phyloP scores from a whole-genome alignment of 192 early-diverging fungal species.

The Mortierella hygrophila region DNA sequence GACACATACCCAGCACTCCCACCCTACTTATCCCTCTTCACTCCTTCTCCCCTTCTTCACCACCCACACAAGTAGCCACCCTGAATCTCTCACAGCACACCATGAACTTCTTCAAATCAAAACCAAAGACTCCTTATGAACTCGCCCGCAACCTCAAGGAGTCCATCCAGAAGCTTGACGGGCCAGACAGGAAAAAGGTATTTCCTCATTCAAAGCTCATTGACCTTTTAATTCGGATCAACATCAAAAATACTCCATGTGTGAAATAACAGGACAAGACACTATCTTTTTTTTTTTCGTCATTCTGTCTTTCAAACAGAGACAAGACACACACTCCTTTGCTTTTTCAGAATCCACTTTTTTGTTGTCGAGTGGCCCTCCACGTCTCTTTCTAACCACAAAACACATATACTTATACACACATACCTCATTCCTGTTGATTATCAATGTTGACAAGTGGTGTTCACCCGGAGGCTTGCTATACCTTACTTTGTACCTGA shows the following conservation, averaged over 20 bases:
- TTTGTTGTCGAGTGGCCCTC: background rate
- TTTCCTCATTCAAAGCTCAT: slow-evolving; percentile 4
- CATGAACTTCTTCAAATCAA: slow-evolving; percentile 78
- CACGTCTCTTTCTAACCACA: background rate
- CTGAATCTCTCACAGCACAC: slow-evolving; percentile 12
- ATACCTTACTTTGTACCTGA: background rate
- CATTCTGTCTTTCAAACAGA: background rate
- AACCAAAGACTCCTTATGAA: slow-evolving; percentile 89
- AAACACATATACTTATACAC: background rate
- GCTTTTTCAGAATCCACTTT: background rate
- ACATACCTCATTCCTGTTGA: background rate
- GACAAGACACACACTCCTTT: background rate
- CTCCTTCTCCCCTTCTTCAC: background rate
- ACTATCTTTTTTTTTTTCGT: background rate
- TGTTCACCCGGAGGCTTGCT: background rate
- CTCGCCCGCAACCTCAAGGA: slow-evolving; percentile 91
- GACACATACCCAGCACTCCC: slow-evolving; percentile 5
- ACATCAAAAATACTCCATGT: background rate
- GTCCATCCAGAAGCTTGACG: slow-evolving; percentile 80
- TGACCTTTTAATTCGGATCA: background rate
- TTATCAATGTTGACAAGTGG: background rate
- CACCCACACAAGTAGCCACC: background rate
- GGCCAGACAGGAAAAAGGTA: slow-evolving; percentile 80
- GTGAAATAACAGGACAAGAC: background rate
- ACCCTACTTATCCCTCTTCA: background rate